Conservation (phyloP, 768 basidiomycete species). For the Mycena latifolia region DNA sequence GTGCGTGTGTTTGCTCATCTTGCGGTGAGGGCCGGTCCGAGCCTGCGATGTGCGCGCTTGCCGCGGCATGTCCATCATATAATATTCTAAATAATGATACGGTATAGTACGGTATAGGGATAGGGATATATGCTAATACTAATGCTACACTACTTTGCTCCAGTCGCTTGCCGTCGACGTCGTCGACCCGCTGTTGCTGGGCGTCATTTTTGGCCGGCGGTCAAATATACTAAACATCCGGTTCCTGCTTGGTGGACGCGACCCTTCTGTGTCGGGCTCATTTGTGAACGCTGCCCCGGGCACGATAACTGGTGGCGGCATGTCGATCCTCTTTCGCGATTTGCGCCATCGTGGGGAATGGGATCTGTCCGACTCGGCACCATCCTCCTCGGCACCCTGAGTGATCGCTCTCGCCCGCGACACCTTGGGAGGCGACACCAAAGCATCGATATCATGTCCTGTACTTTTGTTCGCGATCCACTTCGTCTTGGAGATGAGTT, state of each 20-base stretch:
- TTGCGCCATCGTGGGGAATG: constrained; percentile 35
- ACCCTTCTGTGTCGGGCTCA: constrained; percentile 29
- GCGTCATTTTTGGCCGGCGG: constrained; percentile 28
- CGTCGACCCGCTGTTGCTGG: constrained; percentile 12
- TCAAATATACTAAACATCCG: constrained; percentile 43
- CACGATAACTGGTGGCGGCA: constrained; percentile 19
- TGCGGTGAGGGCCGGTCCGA: too few relatives aligned
- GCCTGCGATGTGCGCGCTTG: too few relatives aligned
- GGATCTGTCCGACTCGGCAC: constrained; percentile 27
- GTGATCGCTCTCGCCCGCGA: constrained; percentile 18
- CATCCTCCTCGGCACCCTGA: constrained; percentile 20
- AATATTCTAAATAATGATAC: constrained; percentile 1
- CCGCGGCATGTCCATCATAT: constrained; percentile 5
- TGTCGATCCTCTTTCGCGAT: constrained; percentile 29
- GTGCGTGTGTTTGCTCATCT: too few relatives aligned
- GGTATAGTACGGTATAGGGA: constrained; percentile 9
- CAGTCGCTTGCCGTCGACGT: constrained; percentile 7
- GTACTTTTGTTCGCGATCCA: constrained; percentile 59
- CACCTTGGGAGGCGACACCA: constrained; percentile 18
- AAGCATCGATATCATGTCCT: constrained; percentile 21
- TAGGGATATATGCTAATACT: background rate
- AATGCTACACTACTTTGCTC: constrained; percentile 32
- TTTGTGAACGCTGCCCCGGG: constrained; percentile 23
- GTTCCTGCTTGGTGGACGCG: constrained; percentile 43
- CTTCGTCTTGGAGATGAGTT: constrained; percentile 83